These are phyloP conservation scores for Syzygium jambos DNA, from an alignment of 345 rosid species.

Conservation along the genomic window DNA sequence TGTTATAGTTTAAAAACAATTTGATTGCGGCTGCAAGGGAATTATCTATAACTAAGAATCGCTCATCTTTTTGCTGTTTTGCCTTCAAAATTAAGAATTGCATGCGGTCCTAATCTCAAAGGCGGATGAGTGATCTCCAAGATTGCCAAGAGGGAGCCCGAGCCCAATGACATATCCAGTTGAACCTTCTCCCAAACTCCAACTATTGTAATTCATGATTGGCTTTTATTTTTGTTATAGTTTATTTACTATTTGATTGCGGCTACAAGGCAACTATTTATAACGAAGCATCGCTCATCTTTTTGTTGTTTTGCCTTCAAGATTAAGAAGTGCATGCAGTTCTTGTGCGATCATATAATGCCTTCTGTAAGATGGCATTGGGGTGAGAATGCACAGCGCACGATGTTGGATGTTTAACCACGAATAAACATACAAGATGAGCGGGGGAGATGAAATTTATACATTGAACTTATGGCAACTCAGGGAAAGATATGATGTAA, in stretches of 20 bases:
- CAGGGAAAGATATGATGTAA: background rate
- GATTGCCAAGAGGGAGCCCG: background rate
- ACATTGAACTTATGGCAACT: background rate
- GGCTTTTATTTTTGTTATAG: background rate
- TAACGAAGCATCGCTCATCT: background rate
- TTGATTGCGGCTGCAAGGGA: background rate
- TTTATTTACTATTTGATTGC: background rate
- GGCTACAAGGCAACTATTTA: background rate
- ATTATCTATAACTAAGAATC: background rate
- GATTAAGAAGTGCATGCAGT: background rate
- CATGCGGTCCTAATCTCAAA: background rate
- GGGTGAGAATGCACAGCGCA: background rate
- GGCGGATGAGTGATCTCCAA: background rate
- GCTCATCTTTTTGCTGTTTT: background rate
- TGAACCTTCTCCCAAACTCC: background rate
- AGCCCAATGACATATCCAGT: too few relatives aligned
- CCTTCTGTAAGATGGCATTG: background rate
- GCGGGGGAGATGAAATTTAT: background rate
- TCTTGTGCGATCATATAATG: background rate
- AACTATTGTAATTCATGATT: too few relatives aligned
- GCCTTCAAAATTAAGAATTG: background rate
- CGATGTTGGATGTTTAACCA: background rate
- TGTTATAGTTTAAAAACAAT: background rate
- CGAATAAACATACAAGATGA: background rate
- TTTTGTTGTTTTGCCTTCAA: background rate